These are phyloP conservation scores for Rhodosporidiobolus odoratus DNA, from an alignment of 768 basidiomycete species.

Conservation along the genomic window DNA sequence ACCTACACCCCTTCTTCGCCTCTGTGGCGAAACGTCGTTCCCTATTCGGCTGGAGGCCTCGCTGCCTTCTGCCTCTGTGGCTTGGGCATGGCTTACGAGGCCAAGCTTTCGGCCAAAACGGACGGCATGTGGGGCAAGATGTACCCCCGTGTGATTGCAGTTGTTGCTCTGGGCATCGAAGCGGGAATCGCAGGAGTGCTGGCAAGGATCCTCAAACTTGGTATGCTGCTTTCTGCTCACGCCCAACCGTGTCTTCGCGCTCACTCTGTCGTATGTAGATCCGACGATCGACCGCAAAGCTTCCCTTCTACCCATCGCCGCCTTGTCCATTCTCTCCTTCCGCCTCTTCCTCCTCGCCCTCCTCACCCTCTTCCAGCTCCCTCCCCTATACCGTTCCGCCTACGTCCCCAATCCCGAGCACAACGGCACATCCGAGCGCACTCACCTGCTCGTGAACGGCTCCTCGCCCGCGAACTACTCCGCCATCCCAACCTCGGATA, in stretches of 20 bases:
- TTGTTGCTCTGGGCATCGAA: constrained; percentile 58
- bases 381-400: constrained; percentile 14
- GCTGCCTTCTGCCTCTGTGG: constrained; percentile 43
- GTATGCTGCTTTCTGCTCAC: constrained; percentile 42
- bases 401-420: constrained; percentile 14
- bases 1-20: constrained; percentile 67
- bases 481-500: neutral
- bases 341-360: constrained; percentile 33
- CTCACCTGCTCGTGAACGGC: constrained; percentile 17
- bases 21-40: constrained; percentile 86
- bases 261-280: constrained; percentile 45
- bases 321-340: constrained; percentile 28
- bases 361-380: constrained; percentile 33
- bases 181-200: constrained; percentile 58
- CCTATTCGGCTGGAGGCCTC: constrained; percentile 78
- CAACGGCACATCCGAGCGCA: constrained; percentile 8
- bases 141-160: constrained; percentile 48
- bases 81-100: constrained; percentile 63
- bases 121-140: constrained; percentile 54
- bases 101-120: constrained; percentile 71
- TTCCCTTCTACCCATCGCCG: constrained; percentile 51
- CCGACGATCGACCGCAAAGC: constrained; percentile 27
- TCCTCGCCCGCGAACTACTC: neutral
- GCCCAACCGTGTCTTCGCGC: constrained; percentile 11
- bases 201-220: constrained; percentile 49